Evolutionary conservation across 2,329 filamentous ascomycete genomes (phyloP).

Genomic region (Cercospora berteroae): DNA sequence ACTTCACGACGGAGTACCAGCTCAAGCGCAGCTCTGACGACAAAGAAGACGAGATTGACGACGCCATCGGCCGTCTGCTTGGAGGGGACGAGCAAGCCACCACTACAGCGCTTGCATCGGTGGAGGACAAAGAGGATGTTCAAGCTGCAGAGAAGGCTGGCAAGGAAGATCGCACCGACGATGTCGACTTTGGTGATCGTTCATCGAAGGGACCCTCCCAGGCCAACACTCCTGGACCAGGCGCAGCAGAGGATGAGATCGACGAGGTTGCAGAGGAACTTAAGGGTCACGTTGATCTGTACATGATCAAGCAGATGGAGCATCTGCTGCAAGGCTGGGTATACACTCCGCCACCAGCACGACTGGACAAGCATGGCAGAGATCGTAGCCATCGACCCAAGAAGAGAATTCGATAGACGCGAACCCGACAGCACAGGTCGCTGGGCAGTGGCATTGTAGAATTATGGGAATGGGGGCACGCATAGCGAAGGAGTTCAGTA

Average conservation of each 20-base stretch:
- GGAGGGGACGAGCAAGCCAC: slow-evolving; percentile 62
- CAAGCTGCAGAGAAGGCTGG: slow-evolving; percentile 82
- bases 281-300: slow-evolving; percentile 68
- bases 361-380: slow-evolving; percentile 39
- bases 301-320: slow-evolving; percentile 40
- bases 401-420: slow-evolving; percentile 30
- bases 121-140: slow-evolving; percentile 90
- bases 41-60: slow-evolving; percentile 66
- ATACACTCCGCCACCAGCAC: slow-evolving; percentile 38
- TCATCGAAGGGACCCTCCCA: slow-evolving; percentile 46
- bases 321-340: slow-evolving; percentile 31
- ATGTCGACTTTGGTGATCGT: slow-evolving; percentile 70
- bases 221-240: slow-evolving; percentile 38
- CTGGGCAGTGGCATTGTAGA: not conserved
- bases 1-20: slow-evolving; percentile 88
- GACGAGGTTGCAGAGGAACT: slow-evolving; percentile 54
- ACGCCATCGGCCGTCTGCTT: slow-evolving; percentile 82
- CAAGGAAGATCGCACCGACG: slow-evolving; percentile 80
- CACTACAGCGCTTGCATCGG: slow-evolving; percentile 75
- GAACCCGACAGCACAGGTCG: not conserved
- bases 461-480: not conserved
- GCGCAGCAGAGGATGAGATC: slow-evolving; percentile 42
- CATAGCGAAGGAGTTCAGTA: slow-evolving; percentile 15
- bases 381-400: slow-evolving; percentile 40
- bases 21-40: slow-evolving; percentile 41